Base-by-base conservation (phyloP, 73 alveolate genomes). In the Blepharisma stoltei region DNA sequence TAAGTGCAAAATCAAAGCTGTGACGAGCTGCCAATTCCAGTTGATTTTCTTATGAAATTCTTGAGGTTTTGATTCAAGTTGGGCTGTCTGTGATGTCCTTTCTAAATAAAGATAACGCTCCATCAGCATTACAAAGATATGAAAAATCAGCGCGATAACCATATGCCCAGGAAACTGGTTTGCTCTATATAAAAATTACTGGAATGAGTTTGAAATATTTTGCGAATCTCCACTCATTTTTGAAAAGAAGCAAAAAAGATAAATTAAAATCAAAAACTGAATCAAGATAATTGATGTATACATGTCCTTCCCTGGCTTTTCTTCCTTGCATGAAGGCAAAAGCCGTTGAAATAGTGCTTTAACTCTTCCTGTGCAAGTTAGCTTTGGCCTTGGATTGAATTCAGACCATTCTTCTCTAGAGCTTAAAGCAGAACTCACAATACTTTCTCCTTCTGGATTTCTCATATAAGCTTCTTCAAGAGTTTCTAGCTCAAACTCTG, bases 301-400 rank as follows among this genome's bases (percentile, higher is more conserved):
- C 41, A 91, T 75, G 80, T 93, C 98, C 75, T 82, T 81, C 47
- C 98, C 98, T 3, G 98, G 98, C 81, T 90, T 91, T 80, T 93
- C 90, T 73, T 91, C 92, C 78, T 91, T 93, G 18, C 84, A 73
- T 50, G 89, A 55, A 7, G 96, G 94, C 70, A 93, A 91, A 49
- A 91, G 87, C 65, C 83, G 71, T 54, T 86, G 77, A 54, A 77
- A 83, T 83, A 84, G 90, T 38, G 67, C 32, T 81, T 84, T 87
- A 3, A 32, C 41, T 32, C 41, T 32, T 32, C 41, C 41, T 32
- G 41, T 32, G 41, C 41, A 32, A 32, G 41, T 32, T 32, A 32
- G 41, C 41, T 32, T 32, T 3, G 41, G 41, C 41, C 41, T 32
- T 32, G 0, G 41, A 32, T 32, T 32, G 41, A 32, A 32, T 32